Conservation (phyloP, 2,329 filamentous ascomycete species). For the Pseudofabraea citricarpa region DNA sequence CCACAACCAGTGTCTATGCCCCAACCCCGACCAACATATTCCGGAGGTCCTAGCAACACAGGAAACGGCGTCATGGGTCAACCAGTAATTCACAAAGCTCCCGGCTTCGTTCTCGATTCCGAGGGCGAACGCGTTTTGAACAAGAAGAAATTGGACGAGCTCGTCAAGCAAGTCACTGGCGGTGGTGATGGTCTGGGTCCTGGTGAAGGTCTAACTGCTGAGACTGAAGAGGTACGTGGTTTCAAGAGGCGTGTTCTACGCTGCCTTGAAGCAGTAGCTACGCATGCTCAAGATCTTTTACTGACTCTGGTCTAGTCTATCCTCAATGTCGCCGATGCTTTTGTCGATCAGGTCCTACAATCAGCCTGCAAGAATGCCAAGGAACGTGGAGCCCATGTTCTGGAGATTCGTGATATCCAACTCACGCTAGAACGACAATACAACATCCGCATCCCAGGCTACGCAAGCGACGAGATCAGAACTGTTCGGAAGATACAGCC, state of each 20-base stretch:
- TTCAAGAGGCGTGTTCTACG: background rate
- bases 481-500: constrained; percentile 92
- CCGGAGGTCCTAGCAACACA: constrained; percentile 68
- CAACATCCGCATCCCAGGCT: constrained; percentile 90
- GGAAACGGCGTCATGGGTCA: constrained; percentile 82
- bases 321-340: constrained; percentile 85
- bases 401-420: constrained; percentile 85
- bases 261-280: background rate
- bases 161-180: constrained; percentile 90
- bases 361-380: constrained; percentile 88
- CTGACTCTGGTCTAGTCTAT: constrained; percentile 57
- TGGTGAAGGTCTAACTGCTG: constrained; percentile 75
- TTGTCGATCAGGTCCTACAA: constrained; percentile 86
- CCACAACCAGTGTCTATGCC: constrained; percentile 72
- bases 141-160: constrained; percentile 95
- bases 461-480: constrained; percentile 84
- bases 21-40: constrained; percentile 74
- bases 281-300: background rate
- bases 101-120: constrained; percentile 81
- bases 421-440: constrained; percentile 79
- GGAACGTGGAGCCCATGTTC: constrained; percentile 80
- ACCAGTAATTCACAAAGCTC: constrained; percentile 76
- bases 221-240: constrained; percentile 85
- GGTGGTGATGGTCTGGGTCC: constrained; percentile 68
- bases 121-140: constrained; percentile 91